phyloP scores from a whole-genome alignment of 805 yeast genomes.

The Kodamaea laetipori region DNA sequence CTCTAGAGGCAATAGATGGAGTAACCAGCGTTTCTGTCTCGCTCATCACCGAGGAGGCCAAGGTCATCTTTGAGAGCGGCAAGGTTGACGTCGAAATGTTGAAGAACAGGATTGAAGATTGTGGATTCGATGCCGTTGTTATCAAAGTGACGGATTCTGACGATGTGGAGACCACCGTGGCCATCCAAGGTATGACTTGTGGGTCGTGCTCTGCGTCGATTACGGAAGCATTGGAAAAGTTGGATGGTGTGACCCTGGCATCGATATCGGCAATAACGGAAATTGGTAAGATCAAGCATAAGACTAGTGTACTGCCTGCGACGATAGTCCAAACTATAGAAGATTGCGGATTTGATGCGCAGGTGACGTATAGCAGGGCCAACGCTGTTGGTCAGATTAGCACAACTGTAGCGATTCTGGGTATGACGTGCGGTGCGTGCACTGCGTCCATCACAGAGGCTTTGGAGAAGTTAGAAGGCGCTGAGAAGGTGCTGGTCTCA shows the following conservation, averaged over 20 bases:
- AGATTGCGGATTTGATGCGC: constrained; percentile 48
- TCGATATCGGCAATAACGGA: constrained; percentile 78
- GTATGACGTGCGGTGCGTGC: constrained; percentile 48
- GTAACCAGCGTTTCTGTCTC: constrained; percentile 24
- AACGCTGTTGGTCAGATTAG: neutral
- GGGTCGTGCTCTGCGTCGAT: constrained; percentile 79
- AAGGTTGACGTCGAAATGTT: constrained; percentile 7
- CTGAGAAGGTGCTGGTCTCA: constrained; percentile 32
- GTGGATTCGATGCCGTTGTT: constrained; percentile 60
- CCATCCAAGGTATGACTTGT: constrained; percentile 87
- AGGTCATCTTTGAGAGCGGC: constrained; percentile 16
- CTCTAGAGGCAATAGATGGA: constrained; percentile 17
- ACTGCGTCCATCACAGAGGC: constrained; percentile 41
- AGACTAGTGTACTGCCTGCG: constrained; percentile 31
- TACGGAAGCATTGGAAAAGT: constrained; percentile 49
- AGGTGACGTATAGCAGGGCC: neutral
- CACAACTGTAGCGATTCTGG: constrained; percentile 17
- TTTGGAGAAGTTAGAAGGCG: constrained; percentile 27
- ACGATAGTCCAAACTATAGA: constrained; percentile 59
- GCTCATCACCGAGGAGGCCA: constrained; percentile 31
- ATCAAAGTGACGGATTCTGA: constrained; percentile 1
- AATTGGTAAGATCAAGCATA: constrained; percentile 61
- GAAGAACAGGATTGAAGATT: constrained; percentile 27
- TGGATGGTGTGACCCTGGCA: constrained; percentile 55
- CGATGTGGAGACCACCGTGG: constrained; percentile 9